Base-by-base conservation (phyloP, 306 rosid species). In the Vachellia collinsii region DNA sequence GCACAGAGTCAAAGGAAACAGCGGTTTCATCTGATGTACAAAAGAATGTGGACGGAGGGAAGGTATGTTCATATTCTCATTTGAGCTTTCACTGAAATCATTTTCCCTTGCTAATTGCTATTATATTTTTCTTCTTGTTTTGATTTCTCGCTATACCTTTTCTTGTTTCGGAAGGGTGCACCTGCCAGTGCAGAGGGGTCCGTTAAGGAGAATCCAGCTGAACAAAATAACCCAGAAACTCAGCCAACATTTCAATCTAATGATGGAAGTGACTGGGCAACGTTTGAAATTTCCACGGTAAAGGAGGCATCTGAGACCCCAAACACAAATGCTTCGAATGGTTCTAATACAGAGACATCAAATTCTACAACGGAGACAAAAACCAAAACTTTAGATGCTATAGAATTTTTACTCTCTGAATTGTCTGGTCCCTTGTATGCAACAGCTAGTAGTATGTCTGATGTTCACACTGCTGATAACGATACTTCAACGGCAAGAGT, bases 371-470 rank as follows among this genome's bases (percentile, higher is more conserved):
- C 16, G 65, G 76, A 54, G 42, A 79, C 25, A 72, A 66, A 74
- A 10, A 23, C 92, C 46, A 82, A 82, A 75, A 50, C 87, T 80
- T 74, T 71, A 83, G 88, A 81, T 80, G 82, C 88, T 74, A 19
- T 91, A 82, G 98, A 93, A 81, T 82, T 85, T 65, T 86, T 93
- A 80, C 86, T 95, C 68, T 68, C 83, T 36, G 97, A 84, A 54
- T 84, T 90, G 82, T 86, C 93, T 37, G 84, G 82, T 36, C 91
- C 94, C 51, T 75, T 86, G 50, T 7, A 61, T 79, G 66, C 84
- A 54, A 76, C 66, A 4, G 78, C 67, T 41, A 43, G 76, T 39
- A 87, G 38, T 50, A 23, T 36, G 67, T 41, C 80, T 77, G 83
- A 77, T 77, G 79, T 76, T 38, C 74, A 87, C 72, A 25, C 22